These are phyloP conservation scores for Chimonanthus praecox DNA, from an alignment of 164 flowering plant genomes.

Conservation along the genomic window DNA sequence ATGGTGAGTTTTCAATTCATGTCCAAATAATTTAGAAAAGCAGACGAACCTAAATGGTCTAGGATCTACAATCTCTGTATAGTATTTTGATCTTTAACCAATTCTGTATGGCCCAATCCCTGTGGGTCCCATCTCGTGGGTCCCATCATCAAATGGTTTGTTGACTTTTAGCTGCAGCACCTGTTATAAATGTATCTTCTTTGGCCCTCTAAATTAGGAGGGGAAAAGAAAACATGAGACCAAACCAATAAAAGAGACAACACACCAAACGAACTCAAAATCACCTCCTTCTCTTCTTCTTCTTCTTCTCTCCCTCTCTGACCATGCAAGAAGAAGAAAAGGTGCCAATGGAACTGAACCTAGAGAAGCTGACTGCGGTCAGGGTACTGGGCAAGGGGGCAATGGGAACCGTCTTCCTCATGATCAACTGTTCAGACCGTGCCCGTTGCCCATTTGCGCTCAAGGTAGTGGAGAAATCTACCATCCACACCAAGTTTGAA, in stretches of 20 bases:
- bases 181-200: no score
- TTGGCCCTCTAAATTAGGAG: no score
- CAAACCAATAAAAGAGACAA: background rate
- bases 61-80: no score
- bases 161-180: no score
- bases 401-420: constrained; percentile 87
- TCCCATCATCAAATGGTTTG: no score
- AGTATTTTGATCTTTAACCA: no score
- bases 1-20: no score
- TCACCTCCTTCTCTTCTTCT: background rate
- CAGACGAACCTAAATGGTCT: no score
- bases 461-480: constrained; percentile 65
- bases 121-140: no score
- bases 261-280: background rate
- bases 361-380: constrained; percentile 44
- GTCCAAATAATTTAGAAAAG: no score
- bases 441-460: constrained; percentile 55
- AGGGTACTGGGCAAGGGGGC: constrained; percentile 84
- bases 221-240: no score
- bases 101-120: no score
- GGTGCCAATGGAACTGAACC: constrained; percentile 25
- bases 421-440: constrained; percentile 20
- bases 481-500: constrained; percentile 38
- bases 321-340: constrained; percentile 13
- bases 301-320: background rate